A percentile compares a stretch with the other conserved stretches of the same genome.
phyloP scores from a whole-genome alignment of 176 grass and related monocot genomes.

The Miscanthus lutarioriparius region DNA sequence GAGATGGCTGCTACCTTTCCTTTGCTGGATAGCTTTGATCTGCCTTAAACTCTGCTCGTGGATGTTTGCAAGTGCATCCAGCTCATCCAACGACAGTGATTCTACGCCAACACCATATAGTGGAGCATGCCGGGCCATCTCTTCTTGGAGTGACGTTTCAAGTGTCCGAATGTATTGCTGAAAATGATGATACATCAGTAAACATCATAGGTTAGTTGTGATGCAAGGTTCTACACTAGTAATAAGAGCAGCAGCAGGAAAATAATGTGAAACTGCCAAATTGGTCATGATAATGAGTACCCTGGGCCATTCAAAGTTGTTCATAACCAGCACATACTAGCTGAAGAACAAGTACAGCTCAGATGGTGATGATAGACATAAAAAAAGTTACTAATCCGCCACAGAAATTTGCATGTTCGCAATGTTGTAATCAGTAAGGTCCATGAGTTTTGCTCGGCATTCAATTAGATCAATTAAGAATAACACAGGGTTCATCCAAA shows the following conservation, averaged over 20 bases:
- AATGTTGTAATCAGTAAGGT: background rate
- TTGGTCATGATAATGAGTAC: background rate
- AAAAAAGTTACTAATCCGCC: background rate
- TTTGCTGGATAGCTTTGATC: slow-evolving; percentile 71
- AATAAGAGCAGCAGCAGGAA: background rate
- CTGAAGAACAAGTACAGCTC: background rate
- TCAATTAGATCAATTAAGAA: background rate
- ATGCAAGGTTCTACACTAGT: background rate
- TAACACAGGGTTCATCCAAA: background rate
- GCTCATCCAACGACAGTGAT: slow-evolving; percentile 67
- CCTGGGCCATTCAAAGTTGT: background rate
- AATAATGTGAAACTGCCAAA: slow-evolving; percentile 5
- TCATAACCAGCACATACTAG: background rate
- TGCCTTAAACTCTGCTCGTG: slow-evolving; percentile 76
- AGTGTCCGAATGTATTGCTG: slow-evolving; percentile 96
- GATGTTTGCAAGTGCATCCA: slow-evolving; percentile 76
- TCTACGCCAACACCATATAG: slow-evolving; percentile 82
- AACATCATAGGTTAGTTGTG: slow-evolving; percentile 14
- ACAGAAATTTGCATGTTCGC: background rate
- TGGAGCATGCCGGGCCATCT: slow-evolving; percentile 87
- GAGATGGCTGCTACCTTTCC: slow-evolving; percentile 57
- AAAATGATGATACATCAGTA: slow-evolving; percentile 34
- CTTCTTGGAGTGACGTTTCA: slow-evolving; percentile 86
- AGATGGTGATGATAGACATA: background rate
- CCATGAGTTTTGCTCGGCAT: background rate